Evolutionary conservation across 2,329 filamentous ascomycete genomes (phyloP).

Genomic region (Exophiala sideris): DNA sequence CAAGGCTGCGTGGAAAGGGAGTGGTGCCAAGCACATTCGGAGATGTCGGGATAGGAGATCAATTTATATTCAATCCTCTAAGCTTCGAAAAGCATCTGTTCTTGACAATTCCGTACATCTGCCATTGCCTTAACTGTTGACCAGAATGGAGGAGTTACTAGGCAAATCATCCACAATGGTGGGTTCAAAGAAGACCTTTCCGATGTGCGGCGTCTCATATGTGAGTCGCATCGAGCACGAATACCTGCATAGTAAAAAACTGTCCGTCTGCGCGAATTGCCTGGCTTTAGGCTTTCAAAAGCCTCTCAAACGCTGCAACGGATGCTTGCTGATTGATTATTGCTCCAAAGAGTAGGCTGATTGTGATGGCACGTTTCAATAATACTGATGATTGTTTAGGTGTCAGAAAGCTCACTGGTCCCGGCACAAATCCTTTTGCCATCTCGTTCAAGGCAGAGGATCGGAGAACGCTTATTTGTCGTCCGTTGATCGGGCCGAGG

Average conservation of each 20-base stretch:
- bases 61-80: not conserved
- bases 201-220: conserved; percentile 22
- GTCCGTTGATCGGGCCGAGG: conserved; percentile 26
- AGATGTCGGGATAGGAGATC: not conserved
- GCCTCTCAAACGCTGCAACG: conserved; percentile 26
- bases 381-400: conserved; percentile 5
- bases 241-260: conserved; percentile 27
- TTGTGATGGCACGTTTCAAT: not conserved
- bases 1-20: too few species aligned
- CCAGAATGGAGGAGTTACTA: not conserved
- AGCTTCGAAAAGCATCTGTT: too few species aligned
- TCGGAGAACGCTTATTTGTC: conserved; percentile 27
- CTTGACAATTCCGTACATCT: not conserved
- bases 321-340: conserved; percentile 27
- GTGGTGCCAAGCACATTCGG: too few species aligned
- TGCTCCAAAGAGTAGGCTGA: conserved; percentile 25
- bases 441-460: conserved; percentile 27
- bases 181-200: conserved; percentile 18
- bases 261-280: conserved; percentile 27
- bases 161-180: conserved; percentile 2
- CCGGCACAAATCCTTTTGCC: conserved; percentile 29
- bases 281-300: conserved; percentile 28
- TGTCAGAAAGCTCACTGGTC: conserved; percentile 32
- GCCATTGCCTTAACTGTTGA: not conserved
- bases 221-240: conserved; percentile 27